phyloP scores from a whole-genome alignment of 345 rosid species.

The Turnera subulata region DNA sequence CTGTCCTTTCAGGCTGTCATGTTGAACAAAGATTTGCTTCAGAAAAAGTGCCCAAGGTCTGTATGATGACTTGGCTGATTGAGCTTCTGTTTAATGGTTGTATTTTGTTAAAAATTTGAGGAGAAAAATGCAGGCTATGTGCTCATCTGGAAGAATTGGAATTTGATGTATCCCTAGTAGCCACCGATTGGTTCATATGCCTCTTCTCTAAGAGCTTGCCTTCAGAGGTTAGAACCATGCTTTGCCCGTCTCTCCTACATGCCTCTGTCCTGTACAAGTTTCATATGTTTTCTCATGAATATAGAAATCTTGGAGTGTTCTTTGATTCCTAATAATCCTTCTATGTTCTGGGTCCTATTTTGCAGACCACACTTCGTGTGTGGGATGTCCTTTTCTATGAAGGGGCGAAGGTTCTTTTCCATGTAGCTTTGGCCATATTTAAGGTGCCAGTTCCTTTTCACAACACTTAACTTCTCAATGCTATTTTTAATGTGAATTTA shows the following conservation, averaged over 20 bases:
- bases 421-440: conserved; percentile 95
- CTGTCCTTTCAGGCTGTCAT: conserved; percentile 91
- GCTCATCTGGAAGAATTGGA: conserved; percentile 83
- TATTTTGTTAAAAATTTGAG: conserved; percentile 7
- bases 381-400: conserved; percentile 99
- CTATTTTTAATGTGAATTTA: too few relatives aligned
- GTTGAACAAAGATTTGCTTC: conserved; percentile 94
- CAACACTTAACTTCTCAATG: too few relatives aligned
- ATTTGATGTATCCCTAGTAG: conserved; percentile 96
- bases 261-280: too few relatives aligned
- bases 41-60: conserved; percentile 83
- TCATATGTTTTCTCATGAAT: not conserved
- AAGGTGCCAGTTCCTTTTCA: conserved; percentile 48
- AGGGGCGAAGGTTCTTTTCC: conserved; percentile 96
- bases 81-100: conserved; percentile 1
- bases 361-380: conserved; percentile 89
- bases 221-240: conserved; percentile 63
- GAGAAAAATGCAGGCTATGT: conserved; percentile 61
- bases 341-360: conserved; percentile 10
- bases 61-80: not conserved
- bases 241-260: not conserved
- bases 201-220: conserved; percentile 99
- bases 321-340: not conserved
- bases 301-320: conserved; percentile 1
- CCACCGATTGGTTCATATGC: conserved; percentile 99